Conservation (phyloP, 495 filamentous ascomycete genomes). For the Daldinia vernicosa region DNA sequence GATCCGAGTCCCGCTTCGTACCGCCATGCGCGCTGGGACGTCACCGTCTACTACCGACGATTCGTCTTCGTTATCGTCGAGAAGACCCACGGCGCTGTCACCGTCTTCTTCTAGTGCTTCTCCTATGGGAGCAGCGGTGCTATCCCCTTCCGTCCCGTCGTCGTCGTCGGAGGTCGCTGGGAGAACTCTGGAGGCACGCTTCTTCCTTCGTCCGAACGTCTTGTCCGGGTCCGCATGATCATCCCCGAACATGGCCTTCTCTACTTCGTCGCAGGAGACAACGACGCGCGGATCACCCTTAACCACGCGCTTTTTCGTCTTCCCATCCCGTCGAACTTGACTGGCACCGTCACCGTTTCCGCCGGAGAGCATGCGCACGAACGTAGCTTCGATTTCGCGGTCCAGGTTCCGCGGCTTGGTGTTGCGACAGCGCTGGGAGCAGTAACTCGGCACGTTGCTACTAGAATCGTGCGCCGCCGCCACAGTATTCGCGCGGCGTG, state of each 20-base stretch:
- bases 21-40: constrained; percentile 22
- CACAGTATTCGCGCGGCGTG: constrained; percentile 12
- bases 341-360: background rate
- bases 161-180: constrained; percentile 1
- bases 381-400: constrained; percentile 25
- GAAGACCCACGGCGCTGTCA: constrained; percentile 10
- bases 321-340: background rate
- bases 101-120: background rate
- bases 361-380: constrained; percentile 15
- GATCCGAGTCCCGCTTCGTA: constrained; percentile 38
- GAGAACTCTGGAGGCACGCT: constrained; percentile 41
- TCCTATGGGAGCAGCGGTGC: background rate
- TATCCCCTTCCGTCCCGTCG: background rate
- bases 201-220: constrained; percentile 48
- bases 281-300: constrained; percentile 35
- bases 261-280: constrained; percentile 42
- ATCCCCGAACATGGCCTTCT: constrained; percentile 48
- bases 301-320: constrained; percentile 2
- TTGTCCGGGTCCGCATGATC: constrained; percentile 43
- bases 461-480: background rate
- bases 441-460: constrained; percentile 13
- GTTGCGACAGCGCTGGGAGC: constrained; percentile 24
- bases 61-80: constrained; percentile 5
- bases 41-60: constrained; percentile 14
- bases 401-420: constrained; percentile 19